Evolutionary conservation across 176 grass and related monocot species (phyloP).

Genomic region (Hsuehochloa calcarea): DNA sequence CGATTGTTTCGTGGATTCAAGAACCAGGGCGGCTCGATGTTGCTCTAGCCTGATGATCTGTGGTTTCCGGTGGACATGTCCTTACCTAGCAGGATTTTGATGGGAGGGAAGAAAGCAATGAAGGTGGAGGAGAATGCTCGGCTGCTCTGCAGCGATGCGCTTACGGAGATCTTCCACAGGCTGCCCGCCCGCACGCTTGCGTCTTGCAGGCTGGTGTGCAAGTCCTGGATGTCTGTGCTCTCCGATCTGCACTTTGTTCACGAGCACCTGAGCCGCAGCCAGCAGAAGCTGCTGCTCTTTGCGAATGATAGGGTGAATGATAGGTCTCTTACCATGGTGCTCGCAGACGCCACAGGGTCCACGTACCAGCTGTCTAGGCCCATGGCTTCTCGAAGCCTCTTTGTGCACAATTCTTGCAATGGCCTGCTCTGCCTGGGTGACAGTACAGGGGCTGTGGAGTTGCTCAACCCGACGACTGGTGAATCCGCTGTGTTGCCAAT

Average conservation of each 20-base stretch:
- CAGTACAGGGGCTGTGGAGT: conserved; percentile 37
- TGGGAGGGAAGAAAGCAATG: conserved; percentile 34
- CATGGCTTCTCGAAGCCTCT: conserved; percentile 17
- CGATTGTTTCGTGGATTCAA: background rate
- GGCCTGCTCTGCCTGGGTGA: conserved; percentile 54
- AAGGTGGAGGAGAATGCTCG: background rate
- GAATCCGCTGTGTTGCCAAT: conserved; percentile 32
- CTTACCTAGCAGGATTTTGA: background rate
- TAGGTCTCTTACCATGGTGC: conserved; percentile 38
- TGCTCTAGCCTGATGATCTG: background rate
- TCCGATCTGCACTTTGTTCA: conserved; percentile 39
- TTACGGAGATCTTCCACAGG: conserved; percentile 49
- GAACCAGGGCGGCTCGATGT: background rate
- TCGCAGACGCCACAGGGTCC: conserved; percentile 20
- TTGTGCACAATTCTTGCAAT: conserved; percentile 63
- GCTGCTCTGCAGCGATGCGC: conserved; percentile 40
- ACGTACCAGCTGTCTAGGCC: conserved; percentile 43
- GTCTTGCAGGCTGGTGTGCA: conserved; percentile 51
- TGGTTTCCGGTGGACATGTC: background rate
- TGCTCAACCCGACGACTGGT: conserved; percentile 49
- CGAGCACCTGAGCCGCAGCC: conserved; percentile 21
- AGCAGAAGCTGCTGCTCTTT: conserved; percentile 47
- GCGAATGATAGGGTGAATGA: conserved; percentile 31
- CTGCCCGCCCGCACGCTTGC: conserved; percentile 45
- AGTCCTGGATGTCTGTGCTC: conserved; percentile 49